Conservation (phyloP, 805 yeast species). For the Barnettozyma populi region DNA sequence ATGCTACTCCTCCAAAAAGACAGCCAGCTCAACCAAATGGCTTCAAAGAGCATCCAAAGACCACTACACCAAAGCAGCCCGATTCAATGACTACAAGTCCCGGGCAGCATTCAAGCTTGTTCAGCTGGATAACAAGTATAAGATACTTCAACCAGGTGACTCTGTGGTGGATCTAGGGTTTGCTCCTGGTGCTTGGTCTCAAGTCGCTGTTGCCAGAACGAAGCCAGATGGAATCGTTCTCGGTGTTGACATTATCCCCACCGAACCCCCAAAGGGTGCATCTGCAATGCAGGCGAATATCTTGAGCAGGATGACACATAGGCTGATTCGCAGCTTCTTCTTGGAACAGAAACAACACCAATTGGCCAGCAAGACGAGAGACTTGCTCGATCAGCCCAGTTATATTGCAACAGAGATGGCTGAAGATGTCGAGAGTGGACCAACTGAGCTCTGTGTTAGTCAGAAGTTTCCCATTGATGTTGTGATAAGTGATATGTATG, state of each 20-base stretch:
- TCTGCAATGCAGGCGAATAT: slow-evolving; percentile 84
- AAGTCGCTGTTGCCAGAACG: slow-evolving; percentile 60
- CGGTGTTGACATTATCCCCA: slow-evolving; percentile 80
- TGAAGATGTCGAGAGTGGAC: slow-evolving; percentile 11
- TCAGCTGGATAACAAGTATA: slow-evolving; percentile 64
- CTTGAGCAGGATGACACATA: slow-evolving; percentile 60
- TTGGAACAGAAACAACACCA: slow-evolving; percentile 6
- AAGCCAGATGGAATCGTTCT: slow-evolving; percentile 49
- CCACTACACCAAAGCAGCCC: slow-evolving; percentile 61
- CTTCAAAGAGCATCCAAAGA: slow-evolving; percentile 64
- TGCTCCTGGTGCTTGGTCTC: slow-evolving; percentile 96
- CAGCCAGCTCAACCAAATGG: slow-evolving; percentile 68
- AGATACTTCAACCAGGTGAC: slow-evolving; percentile 48
- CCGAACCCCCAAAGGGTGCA: slow-evolving; percentile 76
- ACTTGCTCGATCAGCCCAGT: slow-evolving; percentile 22
- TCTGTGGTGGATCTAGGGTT: slow-evolving; percentile 83
- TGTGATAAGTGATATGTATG: slow-evolving; percentile 81
- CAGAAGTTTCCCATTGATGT: slow-evolving; percentile 47
- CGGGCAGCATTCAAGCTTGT: slow-evolving; percentile 87
- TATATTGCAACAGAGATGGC: slow-evolving; percentile 26
- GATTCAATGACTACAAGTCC: slow-evolving; percentile 56
- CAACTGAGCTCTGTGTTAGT: slow-evolving; percentile 9
- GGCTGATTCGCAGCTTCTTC: slow-evolving; percentile 47
- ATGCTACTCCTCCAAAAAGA: slow-evolving; percentile 22
- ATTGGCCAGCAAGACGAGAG: slow-evolving; percentile 12